Evolutionary conservation across 768 basidiomycete genomes (phyloP), one percentile per base, ranked within the genome.

Genomic region (Boletus rubescentipes): DNA sequence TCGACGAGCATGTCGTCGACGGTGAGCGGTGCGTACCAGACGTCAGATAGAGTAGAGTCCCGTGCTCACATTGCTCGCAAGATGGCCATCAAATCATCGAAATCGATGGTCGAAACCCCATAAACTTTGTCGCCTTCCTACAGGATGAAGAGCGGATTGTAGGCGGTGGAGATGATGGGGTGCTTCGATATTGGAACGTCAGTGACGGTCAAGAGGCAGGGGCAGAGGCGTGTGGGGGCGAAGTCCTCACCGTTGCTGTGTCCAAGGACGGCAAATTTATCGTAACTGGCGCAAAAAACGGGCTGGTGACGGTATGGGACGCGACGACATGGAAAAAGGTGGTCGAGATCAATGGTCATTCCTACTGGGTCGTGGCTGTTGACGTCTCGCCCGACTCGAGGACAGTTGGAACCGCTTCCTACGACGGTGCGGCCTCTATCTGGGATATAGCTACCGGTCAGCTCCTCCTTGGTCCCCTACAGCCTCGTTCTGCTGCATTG

Each of bases 401-500:
- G 39, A 38, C 42, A 3, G 37, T 60, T 18, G 59, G 53, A 9
- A 54, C 59, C 4, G 57, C 57, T 40, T 59, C 57, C 4, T 59
- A 54, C 12, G 53, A 59, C 8, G 37, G 51, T 29, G 36, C 36
- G 43, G 59, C 57, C 11, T 49, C 35, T 8, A 46, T 60, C 12
- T 61, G 59, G 59, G 53, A 60, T 23, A 52, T 61, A 37, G 18
- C 39, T 8, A 61, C 53, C 10, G 59, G 59, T 5, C 38, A 43
- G 32, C 58, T 36, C 15, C 46, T 59, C 20, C 53, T 60, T 14
- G 50, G 46, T 38, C 54, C 47, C n/a, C 4, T 61, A 12, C 21
- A 48, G 15, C 47, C 42, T 20, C 39, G 21, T 20, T 21, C 53
- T 43, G 43, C 31, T 15, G 44, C 57, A 3, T 41, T 61, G 37